Percentiles rank a stretch among this genome's conserved stretches.
phyloP scores from a whole-genome alignment of 169 alveolate genomes.

The Plasmodium malariae region DNA sequence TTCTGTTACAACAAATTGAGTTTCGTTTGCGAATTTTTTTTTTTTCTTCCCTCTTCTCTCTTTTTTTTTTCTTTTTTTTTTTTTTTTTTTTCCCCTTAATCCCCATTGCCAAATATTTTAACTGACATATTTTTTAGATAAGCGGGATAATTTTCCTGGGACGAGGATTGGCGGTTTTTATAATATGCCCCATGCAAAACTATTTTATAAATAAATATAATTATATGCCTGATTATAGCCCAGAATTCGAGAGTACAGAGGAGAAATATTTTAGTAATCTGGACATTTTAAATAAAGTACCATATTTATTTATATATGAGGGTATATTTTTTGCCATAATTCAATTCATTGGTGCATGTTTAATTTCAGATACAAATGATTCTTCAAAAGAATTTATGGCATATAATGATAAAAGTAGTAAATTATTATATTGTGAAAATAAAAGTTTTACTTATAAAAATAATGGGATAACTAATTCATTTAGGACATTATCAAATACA shows the following conservation, averaged over 20 bases:
- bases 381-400: conserved; percentile 44
- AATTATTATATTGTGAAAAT: conserved; percentile 30
- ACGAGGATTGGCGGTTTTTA: conserved; percentile 52
- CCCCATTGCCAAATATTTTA: not conserved
- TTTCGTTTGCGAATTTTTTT: not conserved
- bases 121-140: too few relatives aligned
- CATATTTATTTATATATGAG: conserved; percentile 63
- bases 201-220: conserved; percentile 52
- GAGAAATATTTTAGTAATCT: conserved; percentile 62
- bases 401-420: conserved; percentile 32
- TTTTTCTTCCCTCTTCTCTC: not conserved
- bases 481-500: conserved; percentile 35
- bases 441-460: conserved; percentile 25
- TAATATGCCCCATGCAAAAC: conserved; percentile 56
- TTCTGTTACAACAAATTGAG: not conserved
- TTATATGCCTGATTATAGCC: conserved; percentile 68
- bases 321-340: conserved; percentile 64
- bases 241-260: conserved; percentile 45
- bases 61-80: not conserved
- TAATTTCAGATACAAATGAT: conserved; percentile 36
- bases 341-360: conserved; percentile 63
- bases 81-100: not conserved
- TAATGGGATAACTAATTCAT: conserved; percentile 36
- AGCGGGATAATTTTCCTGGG: conserved; percentile 70
- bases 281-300: conserved; percentile 58